Conservation (phyloP, 2,329 filamentous ascomycete genomes). For the Chrysosporium queenslandicum region DNA sequence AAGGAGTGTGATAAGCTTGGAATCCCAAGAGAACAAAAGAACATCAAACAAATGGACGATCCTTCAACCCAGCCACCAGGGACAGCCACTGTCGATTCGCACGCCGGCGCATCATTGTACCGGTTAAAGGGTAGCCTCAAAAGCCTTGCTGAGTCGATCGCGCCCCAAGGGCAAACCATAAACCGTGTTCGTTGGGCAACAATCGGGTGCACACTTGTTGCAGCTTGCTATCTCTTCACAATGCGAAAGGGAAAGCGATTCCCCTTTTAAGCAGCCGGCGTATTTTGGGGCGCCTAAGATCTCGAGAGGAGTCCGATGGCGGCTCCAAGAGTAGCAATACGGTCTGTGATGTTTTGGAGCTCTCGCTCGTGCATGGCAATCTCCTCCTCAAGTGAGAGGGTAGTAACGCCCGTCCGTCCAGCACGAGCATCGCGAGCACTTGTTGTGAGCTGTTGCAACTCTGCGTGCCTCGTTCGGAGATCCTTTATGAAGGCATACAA, state of each 20-base stretch:
- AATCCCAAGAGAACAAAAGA: no score
- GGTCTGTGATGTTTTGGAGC: neutral
- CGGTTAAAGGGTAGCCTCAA: neutral
- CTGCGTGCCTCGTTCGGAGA: neutral
- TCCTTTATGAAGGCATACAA: neutral
- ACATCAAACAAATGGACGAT: neutral
- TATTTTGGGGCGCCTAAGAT: neutral
- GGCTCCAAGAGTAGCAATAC: neutral
- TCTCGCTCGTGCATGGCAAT: neutral
- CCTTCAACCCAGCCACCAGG: neutral
- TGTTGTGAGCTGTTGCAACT: slow-evolving; percentile 5
- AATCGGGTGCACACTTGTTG: slow-evolving; percentile 2
- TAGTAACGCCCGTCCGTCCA: neutral
- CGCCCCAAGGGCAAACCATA: neutral
- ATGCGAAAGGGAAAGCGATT: neutral
- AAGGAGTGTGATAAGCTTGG: slow-evolving; percentile 1
- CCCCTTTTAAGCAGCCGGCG: neutral
- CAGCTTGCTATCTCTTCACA: neutral
- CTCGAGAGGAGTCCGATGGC: slow-evolving; percentile 3
- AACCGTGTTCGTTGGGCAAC: neutral
- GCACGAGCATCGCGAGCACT: slow-evolving; percentile 1
- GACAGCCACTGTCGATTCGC: neutral
- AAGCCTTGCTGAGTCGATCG: neutral
- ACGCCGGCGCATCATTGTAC: neutral
- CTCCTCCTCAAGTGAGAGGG: neutral